These are phyloP conservation scores for Mycena haematopus DNA, from an alignment of 768 basidiomycete genomes.

Conservation along the genomic window DNA sequence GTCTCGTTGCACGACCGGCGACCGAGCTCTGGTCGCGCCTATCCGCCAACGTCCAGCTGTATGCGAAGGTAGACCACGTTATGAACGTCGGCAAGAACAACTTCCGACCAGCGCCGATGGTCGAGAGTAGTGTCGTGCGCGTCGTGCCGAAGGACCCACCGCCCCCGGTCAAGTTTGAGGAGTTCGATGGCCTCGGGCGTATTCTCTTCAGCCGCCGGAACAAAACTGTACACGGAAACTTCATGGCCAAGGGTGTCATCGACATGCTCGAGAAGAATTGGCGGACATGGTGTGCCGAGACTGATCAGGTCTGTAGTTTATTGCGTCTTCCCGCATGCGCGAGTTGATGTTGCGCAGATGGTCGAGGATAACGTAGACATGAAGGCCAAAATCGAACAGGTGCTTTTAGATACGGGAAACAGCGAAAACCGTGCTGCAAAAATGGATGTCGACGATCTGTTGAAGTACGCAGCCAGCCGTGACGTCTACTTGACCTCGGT, in stretches of 20 bases:
- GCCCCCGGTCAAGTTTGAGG: conserved; percentile 93
- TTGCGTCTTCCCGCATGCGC: not conserved
- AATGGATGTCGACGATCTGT: conserved; percentile 90
- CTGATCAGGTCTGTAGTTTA: conserved; percentile 57
- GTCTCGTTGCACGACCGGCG: conserved; percentile 85
- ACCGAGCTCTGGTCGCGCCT: conserved; percentile 91
- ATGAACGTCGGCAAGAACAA: conserved; percentile 98
- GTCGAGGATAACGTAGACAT: conserved; percentile 30
- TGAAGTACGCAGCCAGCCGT: conserved; percentile 64
- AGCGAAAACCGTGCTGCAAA: conserved; percentile 86
- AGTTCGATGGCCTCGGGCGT: conserved; percentile 94
- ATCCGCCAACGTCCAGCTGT: conserved; percentile 96
- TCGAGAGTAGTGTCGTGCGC: conserved; percentile 92
- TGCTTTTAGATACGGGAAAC: conserved; percentile 61
- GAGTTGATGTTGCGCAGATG: conserved; percentile 42
- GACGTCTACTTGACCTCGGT: not conserved
- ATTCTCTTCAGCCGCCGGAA: conserved; percentile 91
- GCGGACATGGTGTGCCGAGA: conserved; percentile 89
- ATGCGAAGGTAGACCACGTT: conserved; percentile 93
- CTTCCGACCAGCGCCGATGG: conserved; percentile 94
- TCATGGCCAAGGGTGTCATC: conserved; percentile 92
- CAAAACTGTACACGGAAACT: conserved; percentile 88
- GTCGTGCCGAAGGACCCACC: conserved; percentile 94
- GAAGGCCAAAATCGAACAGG: conserved; percentile 12
- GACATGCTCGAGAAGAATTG: conserved; percentile 95